These are phyloP conservation scores for Talaromyces piceae DNA, from an alignment of 2,329 filamentous ascomycete genomes.

Conservation along the genomic window DNA sequence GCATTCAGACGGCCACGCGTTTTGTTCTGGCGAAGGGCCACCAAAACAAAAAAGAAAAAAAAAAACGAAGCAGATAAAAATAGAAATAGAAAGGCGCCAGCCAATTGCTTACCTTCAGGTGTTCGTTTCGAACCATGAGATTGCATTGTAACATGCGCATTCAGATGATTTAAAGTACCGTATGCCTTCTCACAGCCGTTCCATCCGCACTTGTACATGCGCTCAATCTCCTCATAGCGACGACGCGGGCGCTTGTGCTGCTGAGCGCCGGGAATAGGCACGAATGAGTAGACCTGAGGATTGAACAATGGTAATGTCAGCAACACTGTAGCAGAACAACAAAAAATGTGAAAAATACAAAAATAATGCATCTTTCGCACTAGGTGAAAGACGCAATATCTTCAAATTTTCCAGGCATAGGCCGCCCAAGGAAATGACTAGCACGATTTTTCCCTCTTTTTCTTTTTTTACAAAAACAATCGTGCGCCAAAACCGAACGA, in stretches of 20 bases:
- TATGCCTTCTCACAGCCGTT: conserved; percentile 98
- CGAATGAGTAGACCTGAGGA: conserved; percentile 86
- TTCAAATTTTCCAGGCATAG: conserved; percentile 3
- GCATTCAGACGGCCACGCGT: neutral
- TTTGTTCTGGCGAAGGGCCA: no score
- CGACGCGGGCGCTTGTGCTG: conserved; percentile 93
- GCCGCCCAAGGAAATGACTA: conserved; percentile 12
- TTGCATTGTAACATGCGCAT: conserved; percentile 98
- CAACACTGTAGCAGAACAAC: conserved; percentile 4
- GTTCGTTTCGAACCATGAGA: conserved; percentile 91
- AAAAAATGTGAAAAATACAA: neutral
- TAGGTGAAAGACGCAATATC: neutral
- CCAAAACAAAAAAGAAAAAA: neutral
- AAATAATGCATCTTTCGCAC: neutral
- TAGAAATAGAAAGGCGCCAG: no score
- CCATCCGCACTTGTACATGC: conserved; percentile 99
- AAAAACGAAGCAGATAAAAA: conserved; percentile 9
- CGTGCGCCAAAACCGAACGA: conserved; percentile 30
- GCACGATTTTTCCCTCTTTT: conserved; percentile 8
- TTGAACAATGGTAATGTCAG: conserved; percentile 12
- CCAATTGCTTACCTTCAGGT: conserved; percentile 92
- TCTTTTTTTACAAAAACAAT: conserved; percentile 12
- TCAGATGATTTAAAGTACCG: conserved; percentile 92
- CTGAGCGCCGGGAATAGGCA: conserved; percentile 91
- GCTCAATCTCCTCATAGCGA: conserved; percentile 95